Evolutionary conservation across 2,329 filamentous ascomycete species (phyloP).

Genomic region (Dryadomyces sulphureus): DNA sequence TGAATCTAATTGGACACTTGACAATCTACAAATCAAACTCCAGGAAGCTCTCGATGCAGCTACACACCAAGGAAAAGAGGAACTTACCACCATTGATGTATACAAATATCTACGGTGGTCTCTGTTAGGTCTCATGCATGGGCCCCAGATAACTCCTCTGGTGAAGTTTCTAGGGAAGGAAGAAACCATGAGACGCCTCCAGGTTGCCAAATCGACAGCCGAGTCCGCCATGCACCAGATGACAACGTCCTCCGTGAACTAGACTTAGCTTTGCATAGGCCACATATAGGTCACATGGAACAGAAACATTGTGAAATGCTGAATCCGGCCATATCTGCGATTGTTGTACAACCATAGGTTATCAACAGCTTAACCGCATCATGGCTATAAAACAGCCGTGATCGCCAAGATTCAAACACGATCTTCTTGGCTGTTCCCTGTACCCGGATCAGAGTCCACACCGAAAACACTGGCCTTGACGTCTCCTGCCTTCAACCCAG

Average conservation of each 20-base stretch:
- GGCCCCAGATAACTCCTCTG: slow-evolving; percentile 13
- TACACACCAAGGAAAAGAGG: not conserved
- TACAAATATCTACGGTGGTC: slow-evolving; percentile 18
- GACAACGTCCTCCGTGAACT: too few relatives aligned
- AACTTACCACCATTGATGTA: slow-evolving; percentile 5
- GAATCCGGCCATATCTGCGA: too few relatives aligned
- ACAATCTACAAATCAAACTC: slow-evolving; percentile 2
- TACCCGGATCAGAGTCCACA: not conserved
- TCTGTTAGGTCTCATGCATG: slow-evolving; percentile 14
- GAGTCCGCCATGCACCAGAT: not conserved
- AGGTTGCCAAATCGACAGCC: slow-evolving; percentile 4
- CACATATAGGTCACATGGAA: too few relatives aligned
- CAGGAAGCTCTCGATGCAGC: slow-evolving; percentile 3
- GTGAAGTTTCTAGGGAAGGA: slow-evolving; percentile 17
- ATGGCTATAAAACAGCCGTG: too few relatives aligned
- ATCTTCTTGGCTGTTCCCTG: not conserved
- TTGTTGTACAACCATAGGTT: not conserved
- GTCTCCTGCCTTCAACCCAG: slow-evolving; percentile 45
- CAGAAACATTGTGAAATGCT: too few relatives aligned
- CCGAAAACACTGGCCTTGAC: slow-evolving; percentile 49
- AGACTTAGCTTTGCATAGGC: too few relatives aligned
- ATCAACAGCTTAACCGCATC: not conserved
- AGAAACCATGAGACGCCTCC: slow-evolving; percentile 15
- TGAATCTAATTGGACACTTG: slow-evolving; percentile 6
- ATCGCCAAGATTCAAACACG: not conserved